Evolutionary conservation across 306 rosid genomes (phyloP).

Genomic region (Pachyrhizus erosus): DNA sequence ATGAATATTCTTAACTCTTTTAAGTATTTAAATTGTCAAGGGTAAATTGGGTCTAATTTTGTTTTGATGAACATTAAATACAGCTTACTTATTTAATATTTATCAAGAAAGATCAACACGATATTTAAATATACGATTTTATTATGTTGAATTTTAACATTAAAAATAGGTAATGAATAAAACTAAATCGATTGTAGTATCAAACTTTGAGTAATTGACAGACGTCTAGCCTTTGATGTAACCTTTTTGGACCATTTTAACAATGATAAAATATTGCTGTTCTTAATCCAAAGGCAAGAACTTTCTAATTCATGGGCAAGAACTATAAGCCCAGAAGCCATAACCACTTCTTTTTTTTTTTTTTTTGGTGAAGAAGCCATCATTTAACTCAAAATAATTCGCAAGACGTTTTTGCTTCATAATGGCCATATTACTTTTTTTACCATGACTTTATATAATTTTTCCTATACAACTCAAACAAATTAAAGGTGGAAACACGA

Average conservation of each 20-base stretch:
- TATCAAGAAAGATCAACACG: not conserved
- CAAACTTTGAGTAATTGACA: not conserved
- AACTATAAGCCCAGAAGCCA: not conserved
- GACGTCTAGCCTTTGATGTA: slow-evolving; percentile 1
- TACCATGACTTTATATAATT: not conserved
- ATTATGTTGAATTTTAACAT: too few species aligned
- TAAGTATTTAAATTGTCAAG: not conserved
- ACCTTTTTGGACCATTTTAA: not conserved
- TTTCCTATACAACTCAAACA: not conserved
- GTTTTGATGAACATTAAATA: not conserved
- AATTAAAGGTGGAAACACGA: not conserved
- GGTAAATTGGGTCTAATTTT: not conserved
- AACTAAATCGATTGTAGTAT: not conserved
- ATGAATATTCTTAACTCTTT: not conserved
- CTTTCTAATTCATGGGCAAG: not conserved
- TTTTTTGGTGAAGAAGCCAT: too few species aligned
- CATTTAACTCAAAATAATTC: not conserved
- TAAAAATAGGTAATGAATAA: too few species aligned
- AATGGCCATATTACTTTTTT: not conserved
- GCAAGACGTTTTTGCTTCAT: not conserved
- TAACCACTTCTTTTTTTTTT: too few species aligned
- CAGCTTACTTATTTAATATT: not conserved
- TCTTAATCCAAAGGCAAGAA: not conserved
- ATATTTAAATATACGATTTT: not conserved
- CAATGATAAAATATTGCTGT: not conserved